Evolutionary conservation across 2,329 filamentous ascomycete species (phyloP).

Genomic region (Domatiomyces globalis): DNA sequence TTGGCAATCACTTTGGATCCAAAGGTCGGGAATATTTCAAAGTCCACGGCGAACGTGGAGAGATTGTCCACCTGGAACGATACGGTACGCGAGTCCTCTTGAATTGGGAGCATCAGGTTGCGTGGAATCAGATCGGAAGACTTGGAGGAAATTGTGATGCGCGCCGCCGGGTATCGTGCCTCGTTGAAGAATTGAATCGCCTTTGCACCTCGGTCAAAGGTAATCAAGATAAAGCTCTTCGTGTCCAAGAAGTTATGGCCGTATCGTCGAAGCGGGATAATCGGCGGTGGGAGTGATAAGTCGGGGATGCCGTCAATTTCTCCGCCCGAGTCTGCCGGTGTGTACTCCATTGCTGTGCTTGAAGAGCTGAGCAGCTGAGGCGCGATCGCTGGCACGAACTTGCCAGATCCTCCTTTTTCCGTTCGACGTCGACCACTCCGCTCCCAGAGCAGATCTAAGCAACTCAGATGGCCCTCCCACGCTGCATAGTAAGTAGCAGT

Average conservation of each 20-base stretch:
- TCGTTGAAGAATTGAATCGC: conserved; percentile 94
- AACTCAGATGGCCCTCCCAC: conserved; percentile 92
- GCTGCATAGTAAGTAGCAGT: conserved; percentile 97
- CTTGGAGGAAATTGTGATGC: conserved; percentile 92
- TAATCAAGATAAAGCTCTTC: conserved; percentile 89
- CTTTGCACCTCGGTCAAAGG: conserved; percentile 62
- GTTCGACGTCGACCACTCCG: conserved; percentile 17
- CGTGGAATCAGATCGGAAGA: conserved; percentile 90
- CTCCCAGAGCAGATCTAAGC: conserved; percentile 65
- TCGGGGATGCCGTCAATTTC: conserved; percentile 71
- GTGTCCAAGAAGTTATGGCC: conserved; percentile 98
- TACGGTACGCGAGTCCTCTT: conserved; percentile 84
- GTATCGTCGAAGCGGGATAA: conserved; percentile 86
- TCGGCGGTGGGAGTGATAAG: conserved; percentile 82
- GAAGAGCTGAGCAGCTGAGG: conserved; percentile 7
- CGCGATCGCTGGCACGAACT: conserved; percentile 6
- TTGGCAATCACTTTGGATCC: conserved; percentile 96
- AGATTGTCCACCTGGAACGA: conserved; percentile 94
- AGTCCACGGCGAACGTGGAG: conserved; percentile 85
- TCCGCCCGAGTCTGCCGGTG: conserved; percentile 6
- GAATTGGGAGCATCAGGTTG: conserved; percentile 87
- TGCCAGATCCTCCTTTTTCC: conserved; percentile 7
- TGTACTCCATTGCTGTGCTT: conserved; percentile 13
- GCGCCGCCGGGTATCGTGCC: conserved; percentile 86
- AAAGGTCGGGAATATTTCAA: conserved; percentile 94